Conservation (phyloP, 176 grass and related monocot genomes). For the Chloris gayana region DNA sequence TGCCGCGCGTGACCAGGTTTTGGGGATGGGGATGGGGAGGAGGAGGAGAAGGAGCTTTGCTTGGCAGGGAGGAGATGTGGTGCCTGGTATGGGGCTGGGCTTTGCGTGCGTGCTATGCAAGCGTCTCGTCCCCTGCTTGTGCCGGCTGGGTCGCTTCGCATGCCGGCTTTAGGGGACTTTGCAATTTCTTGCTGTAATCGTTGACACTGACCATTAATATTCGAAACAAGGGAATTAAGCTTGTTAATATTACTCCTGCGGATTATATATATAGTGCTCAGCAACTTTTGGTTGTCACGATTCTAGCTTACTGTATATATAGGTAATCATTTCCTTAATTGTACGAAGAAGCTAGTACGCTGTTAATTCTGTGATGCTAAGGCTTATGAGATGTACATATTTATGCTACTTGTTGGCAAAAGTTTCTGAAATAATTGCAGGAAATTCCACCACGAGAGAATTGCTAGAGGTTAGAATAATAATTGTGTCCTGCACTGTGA, state of each 20-base stretch:
- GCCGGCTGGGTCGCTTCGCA: neutral
- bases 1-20: neutral
- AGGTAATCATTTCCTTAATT: neutral
- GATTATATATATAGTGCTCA: neutral
- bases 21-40: neutral
- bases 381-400: neutral
- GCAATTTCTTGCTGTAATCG: neutral
- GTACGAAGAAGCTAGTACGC: neutral
- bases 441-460: neutral
- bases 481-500: neutral
- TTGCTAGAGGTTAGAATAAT: neutral
- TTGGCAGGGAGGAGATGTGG: slow-evolving; percentile 7
- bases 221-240: neutral
- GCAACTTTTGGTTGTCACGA: neutral
- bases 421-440: neutral
- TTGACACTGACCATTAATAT: slow-evolving; percentile 12
- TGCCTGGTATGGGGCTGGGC: neutral
- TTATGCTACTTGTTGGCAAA: neutral
- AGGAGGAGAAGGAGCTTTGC: neutral
- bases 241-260: neutral
- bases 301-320: neutral
- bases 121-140: neutral
- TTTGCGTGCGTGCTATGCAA: slow-evolving; percentile 48
- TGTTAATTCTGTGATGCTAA: neutral
- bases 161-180: neutral